Evolutionary conservation across 23 red algal genomes (phyloP), one percentile per base, ranked within the genome.

Genomic region (Agarophyton chilense): DNA sequence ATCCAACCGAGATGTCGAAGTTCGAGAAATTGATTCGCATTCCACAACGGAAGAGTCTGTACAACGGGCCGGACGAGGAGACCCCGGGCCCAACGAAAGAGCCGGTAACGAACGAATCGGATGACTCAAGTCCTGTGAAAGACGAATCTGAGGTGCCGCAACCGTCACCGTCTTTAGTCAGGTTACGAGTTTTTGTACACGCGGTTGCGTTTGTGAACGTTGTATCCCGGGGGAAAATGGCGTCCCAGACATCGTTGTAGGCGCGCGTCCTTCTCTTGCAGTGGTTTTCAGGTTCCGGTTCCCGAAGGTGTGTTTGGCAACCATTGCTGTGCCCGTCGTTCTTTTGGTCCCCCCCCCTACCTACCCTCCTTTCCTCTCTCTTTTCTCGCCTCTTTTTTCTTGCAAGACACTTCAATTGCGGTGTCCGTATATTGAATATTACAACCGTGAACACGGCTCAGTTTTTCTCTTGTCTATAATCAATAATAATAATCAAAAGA

Each of bases 191-290:
- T 16, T 95, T 90, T 43, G 93, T 95, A 19, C 93, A 95, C 46
- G 93, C 93, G 10, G 86, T 95, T 39, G 93, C 93, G 50, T 95
- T 95, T 26, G 84, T 95, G 24, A 95, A 95, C 72, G 93, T 95
- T 33, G 72, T 95, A 42, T 81, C 88, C 31, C 82, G 88, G 62
- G 53, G 61, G 66, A 89, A 60, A 71, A 79, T 74, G 39, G 73
- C 70, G 31, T 49, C 44, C 45, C 16, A 42, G 65, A 75, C 72
- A 13, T 25, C 25, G 60, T 62, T 12, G n/a, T 33, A 13, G 60
- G 31, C 60, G 7, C 55, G 22, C 16, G 31, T 14, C 16, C 31
- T 36, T 38, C 16, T 12, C 31, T 65, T 29, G 7, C 22, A 21
- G 9, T 10, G 56, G 10, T 31, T 24, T 31, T 61, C 56, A 25